Conservation (phyloP, 352 stramenopile species). For the Pythium utonaiense region DNA sequence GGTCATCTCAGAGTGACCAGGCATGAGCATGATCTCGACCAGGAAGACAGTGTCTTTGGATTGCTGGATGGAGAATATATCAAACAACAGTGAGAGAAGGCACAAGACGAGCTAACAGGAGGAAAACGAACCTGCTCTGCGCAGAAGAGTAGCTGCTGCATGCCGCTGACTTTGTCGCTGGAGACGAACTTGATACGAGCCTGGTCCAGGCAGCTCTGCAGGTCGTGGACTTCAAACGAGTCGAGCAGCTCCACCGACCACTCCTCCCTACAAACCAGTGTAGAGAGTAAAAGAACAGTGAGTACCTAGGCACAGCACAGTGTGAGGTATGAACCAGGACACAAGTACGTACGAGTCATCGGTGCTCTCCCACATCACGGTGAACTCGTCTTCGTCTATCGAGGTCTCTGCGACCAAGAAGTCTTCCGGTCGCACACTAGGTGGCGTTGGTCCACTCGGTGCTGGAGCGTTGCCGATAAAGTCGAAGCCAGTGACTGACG, state of each 20-base stretch:
- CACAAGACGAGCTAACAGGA: not conserved
- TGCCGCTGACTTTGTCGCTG: slow-evolving; percentile 72
- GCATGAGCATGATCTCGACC: slow-evolving; percentile 76
- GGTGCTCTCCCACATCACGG: slow-evolving; percentile 74
- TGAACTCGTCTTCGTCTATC: slow-evolving; percentile 52
- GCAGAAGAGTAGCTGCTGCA: slow-evolving; percentile 76
- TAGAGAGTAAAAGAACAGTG: too few relatives aligned
- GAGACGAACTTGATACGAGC: slow-evolving; percentile 63
- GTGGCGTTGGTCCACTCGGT: slow-evolving; percentile 25
- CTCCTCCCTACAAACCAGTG: slow-evolving; percentile 60
- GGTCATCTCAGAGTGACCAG: slow-evolving; percentile 70
- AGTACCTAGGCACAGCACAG: too few relatives aligned
- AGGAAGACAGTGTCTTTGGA: slow-evolving; percentile 79
- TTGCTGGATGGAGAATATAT: slow-evolving; percentile 35
- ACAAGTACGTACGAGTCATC: slow-evolving; percentile 63
- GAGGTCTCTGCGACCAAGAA: slow-evolving; percentile 52
- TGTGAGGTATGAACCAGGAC: too few relatives aligned
- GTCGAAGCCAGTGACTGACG: slow-evolving; percentile 37
- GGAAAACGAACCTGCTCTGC: slow-evolving; percentile 63
- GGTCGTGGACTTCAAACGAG: slow-evolving; percentile 48
- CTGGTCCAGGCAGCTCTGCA: slow-evolving; percentile 58
- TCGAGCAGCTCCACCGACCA: slow-evolving; percentile 61
- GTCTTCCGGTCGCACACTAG: slow-evolving; percentile 40
- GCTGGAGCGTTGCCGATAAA: slow-evolving; percentile 27
- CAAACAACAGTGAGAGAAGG: slow-evolving; percentile 3